A percentile compares a stretch with the other conserved stretches of the same genome.
These are phyloP conservation scores for Hyphopichia khmerensis DNA, from an alignment of 1,139 yeast species.

Conservation along the genomic window DNA sequence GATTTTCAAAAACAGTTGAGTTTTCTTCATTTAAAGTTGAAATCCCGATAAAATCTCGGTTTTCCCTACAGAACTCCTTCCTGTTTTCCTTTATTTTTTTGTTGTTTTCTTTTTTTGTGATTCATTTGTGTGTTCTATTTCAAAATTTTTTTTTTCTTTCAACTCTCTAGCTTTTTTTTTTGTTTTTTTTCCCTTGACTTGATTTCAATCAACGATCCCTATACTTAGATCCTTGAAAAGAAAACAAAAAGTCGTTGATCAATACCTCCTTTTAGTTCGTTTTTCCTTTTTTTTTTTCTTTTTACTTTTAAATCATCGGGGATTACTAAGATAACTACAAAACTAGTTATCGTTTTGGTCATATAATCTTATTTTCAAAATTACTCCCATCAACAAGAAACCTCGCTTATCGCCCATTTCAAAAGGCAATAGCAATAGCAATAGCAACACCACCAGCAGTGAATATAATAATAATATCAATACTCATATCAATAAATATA, in stretches of 20 bases:
- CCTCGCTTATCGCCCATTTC: conserved; percentile 4
- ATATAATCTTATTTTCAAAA: conserved; percentile 7
- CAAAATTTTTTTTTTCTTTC: no score
- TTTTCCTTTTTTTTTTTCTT: background rate
- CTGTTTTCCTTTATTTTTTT: no score
- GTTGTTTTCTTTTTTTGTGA: no score
- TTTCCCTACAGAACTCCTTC: no score
- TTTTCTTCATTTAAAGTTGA: background rate
- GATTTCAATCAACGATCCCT: background rate
- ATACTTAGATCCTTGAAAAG: background rate
- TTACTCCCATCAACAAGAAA: conserved; percentile 10
- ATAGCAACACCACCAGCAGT: background rate
- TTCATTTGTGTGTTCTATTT: no score
- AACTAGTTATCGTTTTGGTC: background rate
- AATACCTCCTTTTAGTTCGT: no score
- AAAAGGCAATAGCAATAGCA: background rate
- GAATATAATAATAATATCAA: background rate
- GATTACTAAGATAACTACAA: background rate
- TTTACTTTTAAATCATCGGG: background rate
- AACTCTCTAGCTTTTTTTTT: no score
- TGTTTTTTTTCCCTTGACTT: no score
- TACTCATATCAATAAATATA: background rate
- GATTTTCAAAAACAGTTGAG: no score
- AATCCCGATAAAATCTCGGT: no score
- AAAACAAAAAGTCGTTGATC: no score